phyloP scores from a whole-genome alignment of 2,329 filamentous ascomycete species.

The Orbilia brochopaga region DNA sequence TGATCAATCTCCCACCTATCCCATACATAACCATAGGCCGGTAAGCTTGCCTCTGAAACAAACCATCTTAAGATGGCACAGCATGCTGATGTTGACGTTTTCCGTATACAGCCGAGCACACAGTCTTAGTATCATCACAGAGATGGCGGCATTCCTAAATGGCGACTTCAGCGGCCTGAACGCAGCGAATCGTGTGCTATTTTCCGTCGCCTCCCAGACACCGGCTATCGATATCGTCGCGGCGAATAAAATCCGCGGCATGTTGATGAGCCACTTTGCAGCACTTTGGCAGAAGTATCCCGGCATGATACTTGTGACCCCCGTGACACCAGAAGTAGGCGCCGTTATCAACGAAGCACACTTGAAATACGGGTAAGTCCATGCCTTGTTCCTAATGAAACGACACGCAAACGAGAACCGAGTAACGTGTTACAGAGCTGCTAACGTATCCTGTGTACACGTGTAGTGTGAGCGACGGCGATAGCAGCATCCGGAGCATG shows the following conservation, averaged over 20 bases:
- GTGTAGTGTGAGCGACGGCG: slow-evolving; percentile 71
- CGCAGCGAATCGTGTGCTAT: slow-evolving; percentile 71
- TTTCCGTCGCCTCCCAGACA: slow-evolving; percentile 70
- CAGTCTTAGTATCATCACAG: slow-evolving; percentile 75
- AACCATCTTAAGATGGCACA: background rate
- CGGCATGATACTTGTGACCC: slow-evolving; percentile 77
- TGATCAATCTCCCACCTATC: slow-evolving; percentile 67
- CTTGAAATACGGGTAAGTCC: slow-evolving; percentile 42
- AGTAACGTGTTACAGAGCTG: background rate
- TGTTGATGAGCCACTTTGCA: slow-evolving; percentile 80
- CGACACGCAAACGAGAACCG: background rate
- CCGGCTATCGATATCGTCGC: slow-evolving; percentile 73
- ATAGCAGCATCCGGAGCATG: slow-evolving; percentile 77
- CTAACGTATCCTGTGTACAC: slow-evolving; percentile 24
- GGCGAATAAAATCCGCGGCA: slow-evolving; percentile 73
- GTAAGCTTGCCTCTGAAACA: slow-evolving; percentile 3
- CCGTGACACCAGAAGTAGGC: slow-evolving; percentile 67
- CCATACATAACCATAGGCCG: slow-evolving; percentile 60
- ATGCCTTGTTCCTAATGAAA: background rate
- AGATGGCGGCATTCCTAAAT: slow-evolving; percentile 65
- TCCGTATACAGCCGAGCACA: slow-evolving; percentile 77
- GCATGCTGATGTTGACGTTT: background rate
- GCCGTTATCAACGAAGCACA: slow-evolving; percentile 31
- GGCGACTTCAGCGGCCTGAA: slow-evolving; percentile 64
- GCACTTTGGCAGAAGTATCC: slow-evolving; percentile 73